A percentile compares a stretch with the other conserved stretches of the same genome.
Evolutionary conservation across 2,329 filamentous ascomycete species (phyloP).

Genomic region (Nemania abortiva): DNA sequence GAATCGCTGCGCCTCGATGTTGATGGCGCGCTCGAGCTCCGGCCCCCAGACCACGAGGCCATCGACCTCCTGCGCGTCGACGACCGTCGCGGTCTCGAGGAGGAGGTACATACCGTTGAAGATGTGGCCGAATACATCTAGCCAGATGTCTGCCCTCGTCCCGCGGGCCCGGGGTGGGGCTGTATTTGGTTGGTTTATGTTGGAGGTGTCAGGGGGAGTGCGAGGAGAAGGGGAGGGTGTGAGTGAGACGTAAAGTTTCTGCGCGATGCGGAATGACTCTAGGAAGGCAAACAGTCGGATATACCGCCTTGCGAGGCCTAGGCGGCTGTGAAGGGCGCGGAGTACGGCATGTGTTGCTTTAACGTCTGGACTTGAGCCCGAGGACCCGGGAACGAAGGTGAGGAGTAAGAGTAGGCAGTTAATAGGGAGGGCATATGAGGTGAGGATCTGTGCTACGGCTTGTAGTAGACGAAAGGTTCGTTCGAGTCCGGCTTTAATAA

Average conservation of each 20-base stretch:
- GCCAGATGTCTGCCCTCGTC: slow-evolving; percentile 49
- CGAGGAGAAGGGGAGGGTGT: slow-evolving; percentile 27
- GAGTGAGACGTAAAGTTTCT: slow-evolving; percentile 54
- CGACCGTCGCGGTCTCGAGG: slow-evolving; percentile 73
- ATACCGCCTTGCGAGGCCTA: slow-evolving; percentile 68
- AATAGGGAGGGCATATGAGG: slow-evolving; percentile 59
- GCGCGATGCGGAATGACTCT: slow-evolving; percentile 67
- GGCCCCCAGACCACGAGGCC: slow-evolving; percentile 66
- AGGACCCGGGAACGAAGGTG: slow-evolving; percentile 26
- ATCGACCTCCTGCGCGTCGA: slow-evolving; percentile 61
- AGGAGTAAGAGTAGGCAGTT: slow-evolving; percentile 50
- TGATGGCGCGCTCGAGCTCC: slow-evolving; percentile 60
- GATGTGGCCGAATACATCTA: slow-evolving; percentile 68
- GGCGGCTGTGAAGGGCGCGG: slow-evolving; percentile 53
- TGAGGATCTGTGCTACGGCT: slow-evolving; percentile 61
- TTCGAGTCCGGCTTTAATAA: slow-evolving; percentile 67
- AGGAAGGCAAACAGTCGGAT: slow-evolving; percentile 78
- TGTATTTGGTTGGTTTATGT: too few relatives aligned
- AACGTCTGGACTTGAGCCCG: slow-evolving; percentile 19
- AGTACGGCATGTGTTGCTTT: slow-evolving; percentile 52
- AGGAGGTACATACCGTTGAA: slow-evolving; percentile 74
- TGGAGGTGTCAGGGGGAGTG: not conserved
- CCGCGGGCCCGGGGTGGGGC: not conserved
- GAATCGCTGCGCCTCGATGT: slow-evolving; percentile 73
- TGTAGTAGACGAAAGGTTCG: slow-evolving; percentile 70